phyloP scores from a whole-genome alignment of 2,329 filamentous ascomycete species.

The Xenoacremonium recifei region DNA sequence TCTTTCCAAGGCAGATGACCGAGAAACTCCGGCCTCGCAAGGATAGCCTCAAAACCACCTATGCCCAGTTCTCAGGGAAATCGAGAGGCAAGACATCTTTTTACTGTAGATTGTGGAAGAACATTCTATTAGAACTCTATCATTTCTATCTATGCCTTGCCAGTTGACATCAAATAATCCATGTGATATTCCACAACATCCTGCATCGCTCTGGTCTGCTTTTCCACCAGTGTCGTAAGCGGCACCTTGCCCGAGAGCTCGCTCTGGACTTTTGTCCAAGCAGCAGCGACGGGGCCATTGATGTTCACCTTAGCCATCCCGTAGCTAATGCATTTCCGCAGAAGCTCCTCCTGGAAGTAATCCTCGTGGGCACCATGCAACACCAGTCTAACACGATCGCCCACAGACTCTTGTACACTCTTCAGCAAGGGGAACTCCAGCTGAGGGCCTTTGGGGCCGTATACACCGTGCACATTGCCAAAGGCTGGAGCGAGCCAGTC shows the following conservation, averaged over 20 bases:
- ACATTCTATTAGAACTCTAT: too few relatives aligned
- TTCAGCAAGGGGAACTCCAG: constrained; percentile 13
- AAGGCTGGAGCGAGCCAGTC: constrained; percentile 73
- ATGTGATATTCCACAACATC: constrained; percentile 45
- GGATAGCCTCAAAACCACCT: too few relatives aligned
- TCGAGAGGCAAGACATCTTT: too few relatives aligned
- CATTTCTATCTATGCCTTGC: constrained; percentile 37
- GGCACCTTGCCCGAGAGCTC: constrained; percentile 42
- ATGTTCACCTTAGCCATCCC: constrained; percentile 49
- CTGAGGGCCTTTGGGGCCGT: constrained; percentile 56
- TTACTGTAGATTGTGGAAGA: too few relatives aligned
- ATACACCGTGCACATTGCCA: constrained; percentile 73
- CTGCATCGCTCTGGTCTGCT: constrained; percentile 44
- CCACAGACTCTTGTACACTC: constrained; percentile 38
- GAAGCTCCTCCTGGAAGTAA: constrained; percentile 42
- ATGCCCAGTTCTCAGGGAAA: too few relatives aligned
- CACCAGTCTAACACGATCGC: constrained; percentile 43
- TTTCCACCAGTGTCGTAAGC: constrained; percentile 45
- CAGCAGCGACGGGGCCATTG: constrained; percentile 49
- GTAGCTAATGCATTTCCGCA: constrained; percentile 40
- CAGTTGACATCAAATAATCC: constrained; percentile 41
- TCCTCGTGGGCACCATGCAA: constrained; percentile 44
- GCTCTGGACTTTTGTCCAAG: constrained; percentile 41
- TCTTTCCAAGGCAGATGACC: too few relatives aligned
- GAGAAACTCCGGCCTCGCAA: too few relatives aligned